Evolutionary conservation across 345 rosid genomes (phyloP).

Genomic region (Nasturtium officinale): DNA sequence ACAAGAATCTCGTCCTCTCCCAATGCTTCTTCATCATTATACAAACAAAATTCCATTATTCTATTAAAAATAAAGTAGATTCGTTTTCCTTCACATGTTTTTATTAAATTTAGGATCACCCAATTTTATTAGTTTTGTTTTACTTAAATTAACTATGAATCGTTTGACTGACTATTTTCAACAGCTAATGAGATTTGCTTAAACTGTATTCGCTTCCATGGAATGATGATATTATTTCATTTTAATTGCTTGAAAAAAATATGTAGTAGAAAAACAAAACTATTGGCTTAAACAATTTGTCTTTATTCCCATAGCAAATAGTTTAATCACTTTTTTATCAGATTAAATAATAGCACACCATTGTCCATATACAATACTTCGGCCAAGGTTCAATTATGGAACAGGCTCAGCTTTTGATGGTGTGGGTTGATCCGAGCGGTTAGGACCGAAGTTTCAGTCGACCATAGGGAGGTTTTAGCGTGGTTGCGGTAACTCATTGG

Average conservation of each 20-base stretch:
- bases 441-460: no score
- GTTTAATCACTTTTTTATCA: not conserved
- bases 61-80: slow-evolving; percentile 5
- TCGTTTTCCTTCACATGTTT: slow-evolving; percentile 26
- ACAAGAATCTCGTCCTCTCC: slow-evolving; percentile 44
- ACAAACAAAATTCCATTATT: slow-evolving; percentile 5
- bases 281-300: not conserved
- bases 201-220: not conserved
- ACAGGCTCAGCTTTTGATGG: no score
- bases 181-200: slow-evolving; percentile 18
- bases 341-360: not conserved
- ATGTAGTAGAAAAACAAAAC: not conserved
- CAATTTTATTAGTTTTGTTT: slow-evolving; percentile 1
- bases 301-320: not conserved
- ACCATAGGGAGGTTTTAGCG: no score
- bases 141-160: not conserved
- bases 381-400: no score
- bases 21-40: slow-evolving; percentile 42
- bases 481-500: no score
- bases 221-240: not conserved
- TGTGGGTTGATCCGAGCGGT: no score
- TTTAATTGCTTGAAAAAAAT: not conserved
- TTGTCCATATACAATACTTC: not conserved
- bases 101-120: not conserved
- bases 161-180: not conserved